These are phyloP conservation scores for Nothophytophthora sp. DNA, from an alignment of 352 stramenopile genomes.

Conservation along the genomic window DNA sequence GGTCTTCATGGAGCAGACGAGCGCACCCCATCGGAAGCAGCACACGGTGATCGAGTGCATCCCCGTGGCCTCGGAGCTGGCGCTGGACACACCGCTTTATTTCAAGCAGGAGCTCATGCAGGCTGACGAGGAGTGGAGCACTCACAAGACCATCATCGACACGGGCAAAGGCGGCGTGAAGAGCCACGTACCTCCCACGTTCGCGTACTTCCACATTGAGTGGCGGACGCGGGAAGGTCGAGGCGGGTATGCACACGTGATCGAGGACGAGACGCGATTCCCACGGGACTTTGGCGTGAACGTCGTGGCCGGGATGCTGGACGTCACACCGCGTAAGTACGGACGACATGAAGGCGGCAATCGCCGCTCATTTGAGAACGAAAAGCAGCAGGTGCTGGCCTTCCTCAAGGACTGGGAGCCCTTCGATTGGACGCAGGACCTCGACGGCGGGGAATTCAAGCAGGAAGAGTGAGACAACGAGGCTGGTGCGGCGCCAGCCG, in stretches of 20 bases:
- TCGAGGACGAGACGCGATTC: slow-evolving; percentile 79
- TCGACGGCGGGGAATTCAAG: slow-evolving; percentile 64
- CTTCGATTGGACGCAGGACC: slow-evolving; percentile 76
- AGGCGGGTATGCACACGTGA: slow-evolving; percentile 79
- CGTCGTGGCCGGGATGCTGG: slow-evolving; percentile 78
- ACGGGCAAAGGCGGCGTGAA: slow-evolving; percentile 62
- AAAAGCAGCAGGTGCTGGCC: slow-evolving; percentile 60
- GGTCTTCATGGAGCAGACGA: slow-evolving; percentile 83
- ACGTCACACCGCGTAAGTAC: slow-evolving; percentile 65
- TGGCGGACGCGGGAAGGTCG: slow-evolving; percentile 39
- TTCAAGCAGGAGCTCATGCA: slow-evolving; percentile 87
- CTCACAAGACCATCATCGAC: slow-evolving; percentile 84
- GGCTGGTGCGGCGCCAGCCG: too few species aligned
- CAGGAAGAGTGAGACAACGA: slow-evolving; percentile 6
- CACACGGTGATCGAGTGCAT: slow-evolving; percentile 85
- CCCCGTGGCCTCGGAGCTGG: slow-evolving; percentile 62
- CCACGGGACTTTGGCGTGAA: slow-evolving; percentile 77
- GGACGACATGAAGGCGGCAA: slow-evolving; percentile 40
- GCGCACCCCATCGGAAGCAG: slow-evolving; percentile 51
- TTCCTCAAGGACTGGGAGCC: slow-evolving; percentile 69
- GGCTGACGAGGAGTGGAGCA: slow-evolving; percentile 75
- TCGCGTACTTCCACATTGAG: slow-evolving; percentile 87
- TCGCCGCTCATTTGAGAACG: slow-evolving; percentile 44
- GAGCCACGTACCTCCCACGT: slow-evolving; percentile 69
- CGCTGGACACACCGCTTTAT: slow-evolving; percentile 67